Evolutionary conservation across 78 protist species (phyloP).

Genomic region (Dictyostelium intermedium): DNA sequence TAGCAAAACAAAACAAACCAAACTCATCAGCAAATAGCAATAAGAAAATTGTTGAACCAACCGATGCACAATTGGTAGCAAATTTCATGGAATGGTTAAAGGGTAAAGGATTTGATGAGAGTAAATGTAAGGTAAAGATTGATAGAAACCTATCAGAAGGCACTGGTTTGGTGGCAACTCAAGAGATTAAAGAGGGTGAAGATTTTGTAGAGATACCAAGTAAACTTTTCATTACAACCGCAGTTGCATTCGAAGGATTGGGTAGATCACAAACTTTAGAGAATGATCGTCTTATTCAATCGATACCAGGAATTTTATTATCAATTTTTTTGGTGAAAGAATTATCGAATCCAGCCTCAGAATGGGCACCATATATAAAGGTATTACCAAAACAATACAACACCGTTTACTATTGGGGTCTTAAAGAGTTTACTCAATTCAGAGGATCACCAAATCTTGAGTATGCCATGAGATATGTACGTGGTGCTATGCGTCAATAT

Average conservation of each 20-base stretch:
- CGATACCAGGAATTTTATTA: background rate
- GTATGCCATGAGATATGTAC: background rate
- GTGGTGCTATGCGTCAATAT: slow-evolving; percentile 44
- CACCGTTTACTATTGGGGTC: slow-evolving; percentile 9
- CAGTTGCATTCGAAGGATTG: slow-evolving; percentile 11
- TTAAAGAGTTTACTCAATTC: slow-evolving; percentile 5
- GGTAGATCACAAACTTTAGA: background rate
- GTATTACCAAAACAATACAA: slow-evolving; percentile 42
- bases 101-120: slow-evolving; percentile 34
- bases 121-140: slow-evolving; percentile 37
- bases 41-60: background rate
- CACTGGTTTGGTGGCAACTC: slow-evolving; percentile 39
- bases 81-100: slow-evolving; percentile 41
- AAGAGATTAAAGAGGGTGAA: slow-evolving; percentile 60
- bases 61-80: background rate
- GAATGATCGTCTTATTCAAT: background rate
- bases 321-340: slow-evolving; percentile 27
- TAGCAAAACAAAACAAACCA: background rate
- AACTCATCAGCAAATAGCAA: background rate
- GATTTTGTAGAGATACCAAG: slow-evolving; percentile 28
- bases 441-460: slow-evolving; percentile 2
- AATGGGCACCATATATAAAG: slow-evolving; percentile 63
- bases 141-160: slow-evolving; percentile 29
- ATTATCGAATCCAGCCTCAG: background rate
- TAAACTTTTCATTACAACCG: background rate